A percentile compares a stretch with the other conserved stretches of the same genome.
Conservation (phyloP, 805 yeast species). For the Monosporozyma yasuniensis region DNA sequence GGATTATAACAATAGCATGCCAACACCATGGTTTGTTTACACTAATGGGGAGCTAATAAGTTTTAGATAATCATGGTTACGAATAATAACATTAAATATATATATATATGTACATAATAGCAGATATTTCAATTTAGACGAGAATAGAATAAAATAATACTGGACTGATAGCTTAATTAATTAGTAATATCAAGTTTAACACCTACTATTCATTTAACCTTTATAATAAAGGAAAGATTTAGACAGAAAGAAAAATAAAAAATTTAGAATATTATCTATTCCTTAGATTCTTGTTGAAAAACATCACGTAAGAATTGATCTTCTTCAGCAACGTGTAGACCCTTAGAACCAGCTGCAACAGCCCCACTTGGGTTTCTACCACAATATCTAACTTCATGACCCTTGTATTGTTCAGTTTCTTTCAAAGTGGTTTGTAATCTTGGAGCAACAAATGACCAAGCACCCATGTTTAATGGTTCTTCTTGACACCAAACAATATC, state of each 20-base stretch:
- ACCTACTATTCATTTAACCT: not conserved
- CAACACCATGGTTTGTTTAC: too few relatives aligned
- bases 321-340: conserved; percentile 82
- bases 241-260: not conserved
- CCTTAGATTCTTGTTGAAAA: conserved; percentile 30
- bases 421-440: conserved; percentile 69
- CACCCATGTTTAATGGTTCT: conserved; percentile 97
- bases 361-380: conserved; percentile 98
- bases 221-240: not conserved
- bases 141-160: not conserved
- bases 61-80: not conserved
- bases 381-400: conserved; percentile 62
- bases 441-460: conserved; percentile 72
- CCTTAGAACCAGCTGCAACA: conserved; percentile 95
- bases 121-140: not conserved
- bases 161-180: not conserved
- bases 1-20: not conserved
- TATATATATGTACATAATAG: not conserved
- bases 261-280: not conserved
- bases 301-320: conserved; percentile 75
- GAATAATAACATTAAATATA: not conserved
- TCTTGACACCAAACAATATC: conserved; percentile 97
- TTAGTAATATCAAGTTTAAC: not conserved
- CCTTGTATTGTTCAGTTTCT: conserved; percentile 64
- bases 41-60: not conserved